Base-by-base conservation (phyloP, 2,329 filamentous ascomycete genomes). In the Davidsoniella neocaledoniae region DNA sequence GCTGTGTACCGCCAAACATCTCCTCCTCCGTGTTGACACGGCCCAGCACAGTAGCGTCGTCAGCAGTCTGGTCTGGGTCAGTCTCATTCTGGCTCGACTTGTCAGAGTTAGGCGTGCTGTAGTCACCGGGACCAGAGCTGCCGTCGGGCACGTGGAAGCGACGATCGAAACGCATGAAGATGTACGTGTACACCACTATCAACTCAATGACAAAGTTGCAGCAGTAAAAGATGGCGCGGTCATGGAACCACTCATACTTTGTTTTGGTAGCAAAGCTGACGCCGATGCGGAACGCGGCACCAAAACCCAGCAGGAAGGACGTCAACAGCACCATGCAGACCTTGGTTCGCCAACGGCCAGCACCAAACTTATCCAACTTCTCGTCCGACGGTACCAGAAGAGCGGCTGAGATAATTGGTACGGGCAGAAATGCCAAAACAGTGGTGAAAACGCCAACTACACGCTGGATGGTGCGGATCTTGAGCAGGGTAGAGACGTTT, bases 141-240 rank as follows among this genome's bases (percentile, higher is more conserved):
- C 82, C 81, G 60, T 91, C 68, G 1, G 84, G 84, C 21, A 91
- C 67, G 59, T 81, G 72, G 66, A 90, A 93, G 40, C 83, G 74
- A 54, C 72, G 70, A 61, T 94, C 87, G 54, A 91, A 78, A 29
- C 86, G 73, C 17, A 72, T 63, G 14, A 82, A 58, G 0, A 79
- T 71, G 63, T 84, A 90, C 7, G 79, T 65, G 48, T 71, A 73
- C 4, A 90, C 71, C 37, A 86, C 77, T 21, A 82, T 59, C 39
- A 88, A 66, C 63, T 94, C 87, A 37, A 88, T 69, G 14, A 67
- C 68, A 59, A 84, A 93, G 65, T 85, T 83, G 67, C 91, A 84
- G 59, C 78, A 65, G 66, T 91, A 94, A 67, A 86, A 94, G 57
- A 74, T 77, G 1, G 78, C 74, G 61, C 81, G 83, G 58, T 68